Base-by-base conservation (phyloP, 495 filamentous ascomycete species). In the Penicillium bialowiezense region DNA sequence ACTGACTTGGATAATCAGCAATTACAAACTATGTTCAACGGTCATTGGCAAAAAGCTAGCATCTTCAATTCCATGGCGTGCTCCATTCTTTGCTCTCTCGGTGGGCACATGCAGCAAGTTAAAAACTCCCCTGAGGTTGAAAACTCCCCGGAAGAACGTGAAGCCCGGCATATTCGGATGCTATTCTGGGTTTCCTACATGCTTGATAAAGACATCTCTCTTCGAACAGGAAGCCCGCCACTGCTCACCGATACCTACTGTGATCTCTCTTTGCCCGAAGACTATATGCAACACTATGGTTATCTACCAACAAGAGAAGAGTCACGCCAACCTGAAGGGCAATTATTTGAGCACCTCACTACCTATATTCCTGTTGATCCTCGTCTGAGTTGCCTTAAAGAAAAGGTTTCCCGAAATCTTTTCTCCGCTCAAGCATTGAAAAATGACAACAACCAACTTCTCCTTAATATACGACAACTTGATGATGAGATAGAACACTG, bases 141-240 rank as follows among this genome's bases (percentile, higher is more conserved):
- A 26, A 8, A 3, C 23, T 3, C 23, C 4, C 23, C 23, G 4
- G 23, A 8, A 33, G 41, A 40, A 39, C 34, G n/a, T 3, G 37
- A 55, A 28, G 40, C 20, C 4, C 12, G 24, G 1, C 65, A 67
- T 20, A 44, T 46, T 24, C 56, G 63, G 18, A 54, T 15, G 5
- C 50, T 69, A 0, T 70, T 70, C 41, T 70, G 67, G 65, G 19
- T 65, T 31, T 63, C 49, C 44, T 70, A 63, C 45, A 48, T 54
- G 19, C 14, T 60, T 8, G 66, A 69, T 49, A 68, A 71, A 43
- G 55, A 68, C 3, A 48, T 66, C 2, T 54, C 56, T 2, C 47
- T 71, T 5, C 55, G 55, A 15, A 61, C 62, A 0, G 60, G 58
- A 9, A 50, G 55, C 19, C 62, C 58, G 1, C 64, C 64, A 5